phyloP scores from a whole-genome alignment of 495 filamentous ascomycete genomes.

The Neurospora terricola region DNA sequence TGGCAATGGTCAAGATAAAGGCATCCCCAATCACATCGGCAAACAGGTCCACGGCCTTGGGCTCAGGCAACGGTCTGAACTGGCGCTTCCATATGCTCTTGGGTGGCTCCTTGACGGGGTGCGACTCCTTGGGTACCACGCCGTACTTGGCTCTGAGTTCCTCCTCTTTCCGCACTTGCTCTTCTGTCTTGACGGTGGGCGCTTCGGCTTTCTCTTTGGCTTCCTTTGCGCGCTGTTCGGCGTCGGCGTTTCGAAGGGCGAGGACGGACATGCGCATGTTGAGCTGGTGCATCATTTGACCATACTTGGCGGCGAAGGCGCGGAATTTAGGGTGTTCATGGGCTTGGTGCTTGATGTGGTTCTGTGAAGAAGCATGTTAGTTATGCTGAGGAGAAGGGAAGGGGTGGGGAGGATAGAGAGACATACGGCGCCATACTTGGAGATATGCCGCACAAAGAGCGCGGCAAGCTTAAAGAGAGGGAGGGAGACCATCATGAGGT shows the following conservation, averaged over 20 bases:
- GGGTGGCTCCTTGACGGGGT: slow-evolving; percentile 21
- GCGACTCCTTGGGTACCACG: slow-evolving; percentile 25
- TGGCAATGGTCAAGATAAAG: slow-evolving; percentile 79
- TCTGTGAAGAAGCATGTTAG: slow-evolving; percentile 40
- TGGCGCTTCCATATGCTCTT: slow-evolving; percentile 41
- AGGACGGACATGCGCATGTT: slow-evolving; percentile 91
- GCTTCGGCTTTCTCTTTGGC: slow-evolving; percentile 56
- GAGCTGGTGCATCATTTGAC: slow-evolving; percentile 75
- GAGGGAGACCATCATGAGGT: slow-evolving; percentile 39
- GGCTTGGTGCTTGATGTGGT: slow-evolving; percentile 86
- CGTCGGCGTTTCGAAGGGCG: slow-evolving; percentile 67
- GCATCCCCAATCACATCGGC: slow-evolving; percentile 89
- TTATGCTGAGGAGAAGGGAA: background rate
- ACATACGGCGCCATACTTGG: slow-evolving; percentile 49
- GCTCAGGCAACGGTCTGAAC: slow-evolving; percentile 70
- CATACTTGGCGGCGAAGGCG: slow-evolving; percentile 54
- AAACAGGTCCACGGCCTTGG: slow-evolving; percentile 90
- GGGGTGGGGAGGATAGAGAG: background rate
- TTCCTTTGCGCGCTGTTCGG: slow-evolving; percentile 41
- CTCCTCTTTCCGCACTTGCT: slow-evolving; percentile 54
- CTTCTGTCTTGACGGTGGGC: slow-evolving; percentile 74
- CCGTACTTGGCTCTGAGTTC: slow-evolving; percentile 37
- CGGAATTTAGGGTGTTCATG: slow-evolving; percentile 91
- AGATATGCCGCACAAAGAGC: slow-evolving; percentile 43
- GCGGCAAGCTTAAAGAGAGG: slow-evolving; percentile 38